phyloP scores from a whole-genome alignment of 352 stramenopile genomes.

The Halophytophthora batemanensis region DNA sequence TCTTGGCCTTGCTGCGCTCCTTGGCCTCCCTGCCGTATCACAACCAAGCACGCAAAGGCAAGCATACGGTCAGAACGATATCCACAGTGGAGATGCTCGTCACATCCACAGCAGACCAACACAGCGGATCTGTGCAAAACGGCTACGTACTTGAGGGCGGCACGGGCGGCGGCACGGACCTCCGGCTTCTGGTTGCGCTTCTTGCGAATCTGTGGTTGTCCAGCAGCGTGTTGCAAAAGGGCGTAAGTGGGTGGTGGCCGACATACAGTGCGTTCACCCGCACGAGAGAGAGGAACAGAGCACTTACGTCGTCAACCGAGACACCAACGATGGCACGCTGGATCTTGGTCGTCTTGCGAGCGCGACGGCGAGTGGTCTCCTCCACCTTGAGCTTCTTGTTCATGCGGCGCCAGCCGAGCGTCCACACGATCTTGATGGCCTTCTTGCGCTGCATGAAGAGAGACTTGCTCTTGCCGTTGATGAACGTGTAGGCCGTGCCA shows the following conservation, averaged over 20 bases:
- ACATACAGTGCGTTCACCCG: no score
- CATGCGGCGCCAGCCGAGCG: slow-evolving; percentile 95
- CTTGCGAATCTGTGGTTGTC: slow-evolving; percentile 90
- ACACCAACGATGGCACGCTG: slow-evolving; percentile 97
- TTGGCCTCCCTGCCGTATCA: slow-evolving; percentile 56
- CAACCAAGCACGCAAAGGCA: neutral
- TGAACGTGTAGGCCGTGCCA: slow-evolving; percentile 94
- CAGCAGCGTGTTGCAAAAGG: no score
- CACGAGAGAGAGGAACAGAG: neutral
- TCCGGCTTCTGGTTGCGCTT: slow-evolving; percentile 96
- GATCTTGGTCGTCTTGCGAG: slow-evolving; percentile 95
- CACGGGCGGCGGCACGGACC: slow-evolving; percentile 87
- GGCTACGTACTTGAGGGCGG: slow-evolving; percentile 91
- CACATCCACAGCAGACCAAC: neutral
- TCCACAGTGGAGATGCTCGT: no score
- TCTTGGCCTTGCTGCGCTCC: slow-evolving; percentile 88
- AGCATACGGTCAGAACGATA: neutral
- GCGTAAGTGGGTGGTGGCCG: no score
- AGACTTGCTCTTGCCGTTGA: slow-evolving; percentile 97
- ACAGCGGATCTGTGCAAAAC: no score
- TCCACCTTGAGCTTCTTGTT: slow-evolving; percentile 99
- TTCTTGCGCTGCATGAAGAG: slow-evolving; percentile 99
- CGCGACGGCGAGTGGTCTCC: slow-evolving; percentile 77
- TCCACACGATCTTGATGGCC: slow-evolving; percentile 99
- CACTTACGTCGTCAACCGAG: slow-evolving; percentile 91